Percentiles rank a stretch among this genome's conserved stretches.
These are phyloP conservation scores for Mychonastes homosphaera DNA, from an alignment of 139 green algal genomes.

Conservation along the genomic window DNA sequence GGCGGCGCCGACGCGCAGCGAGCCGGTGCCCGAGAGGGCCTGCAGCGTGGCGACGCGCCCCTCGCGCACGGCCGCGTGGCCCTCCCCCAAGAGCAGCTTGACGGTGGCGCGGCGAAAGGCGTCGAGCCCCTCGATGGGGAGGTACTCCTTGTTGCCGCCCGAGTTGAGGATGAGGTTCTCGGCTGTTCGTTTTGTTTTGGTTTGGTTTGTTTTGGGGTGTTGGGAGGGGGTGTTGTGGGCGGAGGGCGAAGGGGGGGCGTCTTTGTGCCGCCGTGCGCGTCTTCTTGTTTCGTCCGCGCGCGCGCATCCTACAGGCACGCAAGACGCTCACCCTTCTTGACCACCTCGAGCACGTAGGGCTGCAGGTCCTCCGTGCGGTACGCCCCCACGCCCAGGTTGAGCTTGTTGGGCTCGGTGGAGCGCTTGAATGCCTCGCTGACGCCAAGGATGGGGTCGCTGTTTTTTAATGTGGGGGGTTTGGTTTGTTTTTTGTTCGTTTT, in stretches of 20 bases:
- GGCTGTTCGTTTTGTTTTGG: too few species aligned
- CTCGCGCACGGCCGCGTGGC: slow-evolving; percentile 60
- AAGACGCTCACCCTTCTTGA: slow-evolving; percentile 48
- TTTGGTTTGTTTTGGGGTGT: too few species aligned
- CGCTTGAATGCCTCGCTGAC: slow-evolving; percentile 86
- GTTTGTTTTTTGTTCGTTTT: too few species aligned
- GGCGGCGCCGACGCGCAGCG: slow-evolving; percentile 75
- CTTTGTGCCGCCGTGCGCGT: background rate
- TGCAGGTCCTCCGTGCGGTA: slow-evolving; percentile 93
- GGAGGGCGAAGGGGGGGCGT: background rate
- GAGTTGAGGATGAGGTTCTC: slow-evolving; percentile 78
- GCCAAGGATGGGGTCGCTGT: slow-evolving; percentile 89
- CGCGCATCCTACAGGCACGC: background rate
- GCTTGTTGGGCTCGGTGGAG: slow-evolving; percentile 60
- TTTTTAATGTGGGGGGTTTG: too few species aligned
- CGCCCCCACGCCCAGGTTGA: slow-evolving; percentile 95
- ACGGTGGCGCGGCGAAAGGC: slow-evolving; percentile 76
- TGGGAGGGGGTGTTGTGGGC: background rate
- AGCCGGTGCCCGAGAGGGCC: slow-evolving; percentile 88
- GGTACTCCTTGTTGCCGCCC: slow-evolving; percentile 88
- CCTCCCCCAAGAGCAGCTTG: slow-evolving; percentile 74
- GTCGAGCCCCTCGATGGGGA: slow-evolving; percentile 86
- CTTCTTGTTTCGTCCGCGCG: background rate
- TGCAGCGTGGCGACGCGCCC: slow-evolving; percentile 63
- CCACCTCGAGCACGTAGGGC: slow-evolving; percentile 87